Base-by-base conservation (phyloP, 257 asterid species). In the Anisodus tanguticus region DNA sequence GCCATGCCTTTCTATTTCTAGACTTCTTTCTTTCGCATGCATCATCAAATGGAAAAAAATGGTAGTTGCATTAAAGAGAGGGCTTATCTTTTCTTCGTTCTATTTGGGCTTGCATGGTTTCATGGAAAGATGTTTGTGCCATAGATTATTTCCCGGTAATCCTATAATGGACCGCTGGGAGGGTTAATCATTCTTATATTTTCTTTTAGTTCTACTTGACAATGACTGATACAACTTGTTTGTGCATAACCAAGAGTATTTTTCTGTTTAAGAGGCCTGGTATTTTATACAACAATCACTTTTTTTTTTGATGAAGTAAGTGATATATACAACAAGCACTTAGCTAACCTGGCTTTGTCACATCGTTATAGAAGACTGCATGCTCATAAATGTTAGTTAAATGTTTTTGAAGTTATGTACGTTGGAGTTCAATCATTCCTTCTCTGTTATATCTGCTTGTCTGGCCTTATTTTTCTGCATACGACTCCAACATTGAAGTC, bases 61-160 rank as follows among this genome's bases (percentile, higher is more conserved):
- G 53, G 77, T 9, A 15, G 22, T 16, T 68, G 51, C 51, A 39
- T 68, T 68, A 4, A 12, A 15, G 43, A 2, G 77, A 37, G 22
- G 71, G 19, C 81, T 22, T 51, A 12, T 76, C 22, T 26, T 51
- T 51, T 76, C 63, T 12, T 49, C 12, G 19, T 76, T 76, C 41
- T 76, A 51, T 26, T 76, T 76, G 81, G 13, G 81, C 81, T 49
- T 49, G 63, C 63, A 51, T 76, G 63, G 81, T 51, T 76, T 22
- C 63, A 13, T 22, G 63, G 11, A 22, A 22, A 22, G 45, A 76
- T 51, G 22, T 26, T 16, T 58, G 26, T 31, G 81, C 45, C 12
- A 2, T 53, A 19, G 63, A 76, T 51, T 62, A 76, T 76, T 76
- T 76, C 45, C 11, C 4, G 62, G 51, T 6, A 26, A 76, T 76